Base-by-base conservation (phyloP, 2,329 filamentous ascomycete genomes). In the Hymenoscyphus salicellus region DNA sequence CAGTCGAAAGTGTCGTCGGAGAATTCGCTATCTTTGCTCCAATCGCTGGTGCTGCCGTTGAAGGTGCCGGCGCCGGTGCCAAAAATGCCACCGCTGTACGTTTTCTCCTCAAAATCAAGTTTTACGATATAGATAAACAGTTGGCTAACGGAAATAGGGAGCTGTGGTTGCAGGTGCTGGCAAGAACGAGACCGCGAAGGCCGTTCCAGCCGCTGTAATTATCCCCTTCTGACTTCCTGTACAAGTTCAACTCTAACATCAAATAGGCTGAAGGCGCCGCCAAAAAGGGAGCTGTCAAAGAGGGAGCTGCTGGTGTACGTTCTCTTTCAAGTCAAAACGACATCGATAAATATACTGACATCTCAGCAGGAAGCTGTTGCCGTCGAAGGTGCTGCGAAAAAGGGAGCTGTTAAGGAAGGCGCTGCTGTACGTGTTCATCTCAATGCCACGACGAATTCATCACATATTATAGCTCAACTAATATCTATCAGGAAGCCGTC, bases 21-120 rank as follows among this genome's bases (percentile, higher is more conserved):
- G 70, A 72, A 43, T 72, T 69, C 65, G 70, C 61, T 56, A 60
- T 62, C n/a, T 62, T 62, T n/a, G 33, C 56, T 5, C 60, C 60
- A 17, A 17, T 38, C 14, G 36, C 11, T 16, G 33, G 33, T 36
- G 33, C 33, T 36, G 33, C 33, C 2, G 49, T 26, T 20, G 36
- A 26, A 20, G 59, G 41, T n/a, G 59, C 43, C 17, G 43, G 14
- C 8, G 59, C 59, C 4, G 59, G n/a, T 5, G 58, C 26, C 32
- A 26, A 7, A 36, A 32, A 28, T 32, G 28, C 17, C 43, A 38
- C 36, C 14, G 36, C 36, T 14, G 36, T 30, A 30, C 6, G 28
- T 30, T 30, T n/a, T 30, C 28, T 6, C 28, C 28, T 30, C 28
- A 17, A 59, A 1, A 33, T 20, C 17, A 59, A 59, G 57, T 14